A percentile compares a stretch with the other conserved stretches of the same genome.
Evolutionary conservation across 2,329 filamentous ascomycete species (phyloP).

Genomic region (Chaetomium sp.): DNA sequence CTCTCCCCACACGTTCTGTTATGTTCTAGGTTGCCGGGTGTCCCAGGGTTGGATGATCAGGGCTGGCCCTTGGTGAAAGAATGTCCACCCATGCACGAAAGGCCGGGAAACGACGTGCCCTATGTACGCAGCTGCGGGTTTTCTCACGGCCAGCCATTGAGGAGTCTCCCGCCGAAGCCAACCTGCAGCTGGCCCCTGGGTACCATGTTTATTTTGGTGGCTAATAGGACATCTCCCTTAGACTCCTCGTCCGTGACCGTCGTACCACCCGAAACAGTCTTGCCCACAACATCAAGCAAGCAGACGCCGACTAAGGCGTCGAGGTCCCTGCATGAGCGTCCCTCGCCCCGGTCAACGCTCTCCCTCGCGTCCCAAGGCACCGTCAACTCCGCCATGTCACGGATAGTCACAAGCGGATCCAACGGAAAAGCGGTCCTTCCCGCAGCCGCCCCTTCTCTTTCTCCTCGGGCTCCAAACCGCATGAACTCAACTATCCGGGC

Average conservation of each 20-base stretch:
- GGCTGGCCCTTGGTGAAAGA: constrained; percentile 7
- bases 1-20: not conserved
- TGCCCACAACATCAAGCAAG: constrained; percentile 11
- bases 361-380: constrained; percentile 34
- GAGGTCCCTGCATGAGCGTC: constrained; percentile 21
- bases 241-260: constrained; percentile 10
- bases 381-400: constrained; percentile 29
- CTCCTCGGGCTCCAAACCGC: constrained; percentile 25
- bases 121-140: constrained; percentile 2
- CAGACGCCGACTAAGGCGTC: constrained; percentile 13
- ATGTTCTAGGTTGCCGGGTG: not conserved
- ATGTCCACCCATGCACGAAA: constrained; percentile 5
- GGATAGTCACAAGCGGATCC: constrained; percentile 31
- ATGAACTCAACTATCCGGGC: constrained; percentile 48
- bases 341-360: constrained; percentile 27
- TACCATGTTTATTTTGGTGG: not conserved
- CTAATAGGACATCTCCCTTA: constrained; percentile 4
- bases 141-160: not conserved
- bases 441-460: constrained; percentile 10
- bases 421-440: constrained; percentile 25
- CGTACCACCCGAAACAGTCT: constrained; percentile 10
- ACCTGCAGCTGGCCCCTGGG: too few species aligned
- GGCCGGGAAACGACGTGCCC: not conserved
- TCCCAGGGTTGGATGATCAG: not conserved
- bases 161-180: not conserved